Evolutionary conservation across 331 rosid species (phyloP).

Genomic region (Ulmus americana): DNA sequence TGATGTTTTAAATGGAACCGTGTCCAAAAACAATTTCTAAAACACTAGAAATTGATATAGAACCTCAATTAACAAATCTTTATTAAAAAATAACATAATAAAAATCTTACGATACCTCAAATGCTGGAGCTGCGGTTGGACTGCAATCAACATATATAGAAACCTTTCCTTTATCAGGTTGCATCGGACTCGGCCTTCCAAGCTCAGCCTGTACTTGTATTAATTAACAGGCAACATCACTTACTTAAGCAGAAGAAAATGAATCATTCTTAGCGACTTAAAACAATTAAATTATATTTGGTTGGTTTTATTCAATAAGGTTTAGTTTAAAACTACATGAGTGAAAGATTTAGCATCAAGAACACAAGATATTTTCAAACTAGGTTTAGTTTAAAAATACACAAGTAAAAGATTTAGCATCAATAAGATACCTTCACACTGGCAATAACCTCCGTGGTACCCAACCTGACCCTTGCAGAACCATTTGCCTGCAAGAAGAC

Average conservation of each 20-base stretch:
- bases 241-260: background rate
- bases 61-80: slow-evolving; percentile 12
- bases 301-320: background rate
- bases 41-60: slow-evolving; percentile 5
- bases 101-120: slow-evolving; percentile 53
- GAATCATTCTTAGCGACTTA: slow-evolving; percentile 2
- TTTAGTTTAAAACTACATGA: background rate
- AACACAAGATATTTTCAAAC: background rate
- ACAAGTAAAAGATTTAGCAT: background rate
- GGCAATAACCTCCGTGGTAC: slow-evolving; percentile 74
- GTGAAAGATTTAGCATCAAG: slow-evolving; percentile 5
- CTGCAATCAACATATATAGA: slow-evolving; percentile 71
- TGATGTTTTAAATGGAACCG: background rate
- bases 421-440: slow-evolving; percentile 64
- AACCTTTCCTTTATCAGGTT: slow-evolving; percentile 74
- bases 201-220: slow-evolving; percentile 74
- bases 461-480: slow-evolving; percentile 68
- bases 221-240: slow-evolving; percentile 12
- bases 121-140: slow-evolving; percentile 73
- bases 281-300: slow-evolving; percentile 3
- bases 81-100: slow-evolving; percentile 6
- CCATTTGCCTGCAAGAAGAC: slow-evolving; percentile 60
- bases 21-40: background rate
- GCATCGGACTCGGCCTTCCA: slow-evolving; percentile 62
- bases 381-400: background rate